Percentiles rank a stretch among this genome's conserved stretches.
Evolutionary conservation across 2,329 filamentous ascomycete genomes (phyloP).

Genomic region (Drechslerella stenobrocha): DNA sequence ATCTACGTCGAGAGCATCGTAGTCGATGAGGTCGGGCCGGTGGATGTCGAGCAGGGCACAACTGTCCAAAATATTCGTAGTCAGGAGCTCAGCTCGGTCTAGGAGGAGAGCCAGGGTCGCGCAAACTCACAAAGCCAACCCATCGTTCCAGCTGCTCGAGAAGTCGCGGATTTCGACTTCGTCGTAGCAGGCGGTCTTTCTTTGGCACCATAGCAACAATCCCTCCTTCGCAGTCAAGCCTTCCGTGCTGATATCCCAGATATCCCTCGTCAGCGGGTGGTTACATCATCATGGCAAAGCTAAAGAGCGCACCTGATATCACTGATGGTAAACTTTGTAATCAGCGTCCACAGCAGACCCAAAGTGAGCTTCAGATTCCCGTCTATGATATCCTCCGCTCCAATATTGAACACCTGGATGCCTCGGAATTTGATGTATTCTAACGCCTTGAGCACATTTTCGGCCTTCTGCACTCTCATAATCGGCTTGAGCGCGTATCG

Average conservation of each 20-base stretch:
- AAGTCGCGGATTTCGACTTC: conserved; percentile 96
- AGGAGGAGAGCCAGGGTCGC: conserved; percentile 1
- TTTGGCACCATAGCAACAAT: conserved; percentile 91
- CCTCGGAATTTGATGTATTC: conserved; percentile 88
- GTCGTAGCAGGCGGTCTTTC: conserved; percentile 97
- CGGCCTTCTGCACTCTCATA: conserved; percentile 92
- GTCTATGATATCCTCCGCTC: conserved; percentile 96
- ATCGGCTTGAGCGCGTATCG: conserved; percentile 96
- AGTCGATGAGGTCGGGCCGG: conserved; percentile 94
- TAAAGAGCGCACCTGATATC: conserved; percentile 73
- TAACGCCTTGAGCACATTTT: conserved; percentile 94
- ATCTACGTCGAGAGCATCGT: conserved; percentile 86
- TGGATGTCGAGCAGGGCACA: conserved; percentile 96
- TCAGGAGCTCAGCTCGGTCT: background rate
- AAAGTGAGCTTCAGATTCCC: conserved; percentile 97
- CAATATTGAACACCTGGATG: conserved; percentile 98
- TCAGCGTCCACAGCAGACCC: conserved; percentile 96
- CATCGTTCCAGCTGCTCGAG: conserved; percentile 94
- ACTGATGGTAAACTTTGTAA: conserved; percentile 96
- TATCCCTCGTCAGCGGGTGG: conserved; percentile 9
- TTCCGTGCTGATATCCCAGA: conserved; percentile 64
- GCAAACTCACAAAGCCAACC: conserved; percentile 72
- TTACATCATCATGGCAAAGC: background rate
- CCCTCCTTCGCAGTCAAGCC: conserved; percentile 98
- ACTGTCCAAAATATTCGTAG: conserved; percentile 53